Evolutionary conservation across 2,329 filamentous ascomycete genomes (phyloP).

Genomic region (Xylaria sp.): DNA sequence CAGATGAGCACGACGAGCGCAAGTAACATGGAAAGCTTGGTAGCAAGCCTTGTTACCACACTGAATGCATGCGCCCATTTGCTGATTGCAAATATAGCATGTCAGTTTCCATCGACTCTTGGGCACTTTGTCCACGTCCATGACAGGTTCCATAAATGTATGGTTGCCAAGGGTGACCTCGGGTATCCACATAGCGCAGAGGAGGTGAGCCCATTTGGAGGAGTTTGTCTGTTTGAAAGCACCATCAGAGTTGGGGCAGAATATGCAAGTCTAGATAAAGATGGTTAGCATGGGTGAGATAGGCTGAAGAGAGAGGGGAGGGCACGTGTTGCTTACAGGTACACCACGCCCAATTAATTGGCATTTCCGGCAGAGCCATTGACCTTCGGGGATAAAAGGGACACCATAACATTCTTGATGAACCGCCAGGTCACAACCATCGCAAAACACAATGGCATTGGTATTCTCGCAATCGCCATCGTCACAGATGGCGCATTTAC

Average conservation of each 20-base stretch:
- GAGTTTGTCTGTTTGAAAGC: slow-evolving; percentile 98
- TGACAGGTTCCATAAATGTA: slow-evolving; percentile 98
- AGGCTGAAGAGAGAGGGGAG: slow-evolving; percentile 9
- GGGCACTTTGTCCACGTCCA: slow-evolving; percentile 97
- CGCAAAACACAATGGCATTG: slow-evolving; percentile 98
- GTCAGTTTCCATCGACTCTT: slow-evolving; percentile 92
- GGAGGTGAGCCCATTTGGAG: slow-evolving; percentile 94
- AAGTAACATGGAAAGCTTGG: slow-evolving; percentile 96
- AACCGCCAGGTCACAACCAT: slow-evolving; percentile 95
- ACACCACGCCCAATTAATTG: slow-evolving; percentile 93
- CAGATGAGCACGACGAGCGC: slow-evolving; percentile 85
- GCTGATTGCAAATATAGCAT: slow-evolving; percentile 97
- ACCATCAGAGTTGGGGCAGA: slow-evolving; percentile 96
- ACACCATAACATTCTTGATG: slow-evolving; percentile 99
- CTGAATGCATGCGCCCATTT: slow-evolving; percentile 98
- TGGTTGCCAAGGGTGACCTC: slow-evolving; percentile 95
- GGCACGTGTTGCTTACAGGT: slow-evolving; percentile 68
- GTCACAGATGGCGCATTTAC: slow-evolving; percentile 96
- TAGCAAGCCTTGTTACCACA: slow-evolving; percentile 98
- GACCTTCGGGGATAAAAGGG: slow-evolving; percentile 97
- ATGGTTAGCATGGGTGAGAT: slow-evolving; percentile 30
- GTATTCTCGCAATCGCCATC: slow-evolving; percentile 99
- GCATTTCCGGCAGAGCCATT: slow-evolving; percentile 98
- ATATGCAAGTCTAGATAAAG: slow-evolving; percentile 83
- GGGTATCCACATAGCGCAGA: slow-evolving; percentile 98